phyloP scores from a whole-genome alignment of 768 basidiomycete species.

The Podaxis sp. region DNA sequence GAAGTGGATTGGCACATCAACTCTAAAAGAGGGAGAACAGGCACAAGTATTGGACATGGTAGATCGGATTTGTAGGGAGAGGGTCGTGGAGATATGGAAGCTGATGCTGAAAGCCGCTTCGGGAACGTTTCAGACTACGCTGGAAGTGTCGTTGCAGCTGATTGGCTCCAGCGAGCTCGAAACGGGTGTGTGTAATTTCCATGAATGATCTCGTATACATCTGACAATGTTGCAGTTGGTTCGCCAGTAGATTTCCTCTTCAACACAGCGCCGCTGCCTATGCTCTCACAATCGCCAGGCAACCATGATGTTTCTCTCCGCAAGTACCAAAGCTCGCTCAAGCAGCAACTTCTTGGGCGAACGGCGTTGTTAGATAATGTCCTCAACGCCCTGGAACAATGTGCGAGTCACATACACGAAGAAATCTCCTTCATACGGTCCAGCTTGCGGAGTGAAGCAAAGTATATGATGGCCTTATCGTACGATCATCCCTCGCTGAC shows the following conservation, averaged over 20 bases:
- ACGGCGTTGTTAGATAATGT: conserved; percentile 60
- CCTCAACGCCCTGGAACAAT: conserved; percentile 56
- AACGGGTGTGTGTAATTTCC: not conserved
- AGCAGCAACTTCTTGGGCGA: conserved; percentile 62
- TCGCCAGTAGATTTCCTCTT: conserved; percentile 59
- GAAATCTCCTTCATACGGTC: conserved; percentile 52
- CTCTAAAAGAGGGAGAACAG: conserved; percentile 50
- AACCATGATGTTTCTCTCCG: conserved; percentile 42
- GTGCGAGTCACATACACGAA: conserved; percentile 53
- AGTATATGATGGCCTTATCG: conserved; percentile 32
- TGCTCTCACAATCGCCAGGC: conserved; percentile 38
- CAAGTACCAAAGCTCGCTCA: conserved; percentile 59
- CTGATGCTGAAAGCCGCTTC: conserved; percentile 41
- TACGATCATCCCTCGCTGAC: conserved; percentile 6
- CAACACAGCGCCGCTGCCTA: conserved; percentile 46
- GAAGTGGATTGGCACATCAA: conserved; percentile 42
- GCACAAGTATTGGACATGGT: conserved; percentile 40
- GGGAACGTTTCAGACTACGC: conserved; percentile 40
- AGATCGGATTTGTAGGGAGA: conserved; percentile 52
- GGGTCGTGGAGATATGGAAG: conserved; percentile 62
- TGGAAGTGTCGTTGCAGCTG: conserved; percentile 37
- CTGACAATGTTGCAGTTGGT: conserved; percentile 33
- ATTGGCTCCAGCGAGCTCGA: conserved; percentile 3
- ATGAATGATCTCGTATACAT: not conserved
- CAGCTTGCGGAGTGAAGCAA: conserved; percentile 37